Evolutionary conservation across 257 asterid genomes (phyloP).

Genomic region (Primulina tabacum): DNA sequence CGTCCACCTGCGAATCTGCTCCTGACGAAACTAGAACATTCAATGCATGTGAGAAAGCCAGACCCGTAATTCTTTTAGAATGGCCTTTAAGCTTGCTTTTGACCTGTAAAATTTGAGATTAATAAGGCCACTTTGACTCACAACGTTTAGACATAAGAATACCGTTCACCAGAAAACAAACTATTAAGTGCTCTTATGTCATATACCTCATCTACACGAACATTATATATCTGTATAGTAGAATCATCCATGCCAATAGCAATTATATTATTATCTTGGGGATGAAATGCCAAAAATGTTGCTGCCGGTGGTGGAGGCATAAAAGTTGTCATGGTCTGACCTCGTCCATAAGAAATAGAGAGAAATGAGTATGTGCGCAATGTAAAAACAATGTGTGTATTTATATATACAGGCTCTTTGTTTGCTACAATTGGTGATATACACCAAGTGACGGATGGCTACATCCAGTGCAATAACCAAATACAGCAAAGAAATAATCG

Average conservation of each 20-base stretch:
- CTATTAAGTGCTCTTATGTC: conserved; percentile 2
- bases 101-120: conserved; percentile 35
- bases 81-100: conserved; percentile 69
- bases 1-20: conserved; percentile 64
- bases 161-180: neutral
- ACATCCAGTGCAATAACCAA: neutral
- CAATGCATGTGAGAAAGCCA: conserved; percentile 56
- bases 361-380: neutral
- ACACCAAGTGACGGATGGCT: neutral
- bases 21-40: conserved; percentile 64
- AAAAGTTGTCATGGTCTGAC: conserved; percentile 69
- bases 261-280: conserved; percentile 66
- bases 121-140: neutral
- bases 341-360: conserved; percentile 14
- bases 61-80: conserved; percentile 61
- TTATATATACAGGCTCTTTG: neutral
- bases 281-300: conserved; percentile 68
- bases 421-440: neutral
- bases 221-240: conserved; percentile 62
- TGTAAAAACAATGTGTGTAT: neutral
- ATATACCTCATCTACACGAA: conserved; percentile 65
- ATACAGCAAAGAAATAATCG: neutral
- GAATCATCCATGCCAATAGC: conserved; percentile 79
- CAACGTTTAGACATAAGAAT: conserved; percentile 2
- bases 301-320: conserved; percentile 83